Base-by-base conservation (phyloP, 192 early-diverging fungal genomes). In the Coemansia sp. region DNA sequence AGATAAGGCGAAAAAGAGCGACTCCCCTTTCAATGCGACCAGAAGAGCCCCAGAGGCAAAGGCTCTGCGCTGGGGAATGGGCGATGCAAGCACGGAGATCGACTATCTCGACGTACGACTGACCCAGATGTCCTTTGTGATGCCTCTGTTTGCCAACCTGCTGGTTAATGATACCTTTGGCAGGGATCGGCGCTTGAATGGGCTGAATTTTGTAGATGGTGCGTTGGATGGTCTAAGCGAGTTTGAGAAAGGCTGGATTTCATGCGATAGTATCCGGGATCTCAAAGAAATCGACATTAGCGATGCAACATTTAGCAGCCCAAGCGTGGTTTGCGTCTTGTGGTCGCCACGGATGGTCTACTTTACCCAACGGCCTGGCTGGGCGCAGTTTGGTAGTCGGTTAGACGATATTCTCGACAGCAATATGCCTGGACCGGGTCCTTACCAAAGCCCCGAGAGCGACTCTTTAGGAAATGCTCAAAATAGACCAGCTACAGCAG, bases 281-380 rank as follows among this genome's bases (percentile, higher is more conserved):
- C 59, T 85, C 36, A 73, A 79, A 36, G 79, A 78, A 58, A 54
- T 81, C 8, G 71, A 83, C 22, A 69, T 85, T 38, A 64, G 68
- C 34, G 68, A 76, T 43, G 79, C 84, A 0, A 45, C 74, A 14
- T 80, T 86, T 51, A 81, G 67, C 65, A 66, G 64, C 41, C 74
- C 81, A 1, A 72, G 67, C 45, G 73, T 86, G 5, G 75, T 73
- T 1, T 78, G 76, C 35, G 75, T 86, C 17, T 53, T 86, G 52
- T 83, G 74, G 76, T 79, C 81, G 54, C 85, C 85, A 11, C 81
- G 81, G 3, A 73, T 84, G 63, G 78, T 86, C 53, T 86, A 86
- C 56, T 86, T 83, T 73, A 83, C 74, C 20, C 85, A 86, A 64
- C 66, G 77, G 4, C 77, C 81, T 2, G 77, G 65, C 41, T 72